Evolutionary conservation across 2,329 filamentous ascomycete species (phyloP), one percentile per base, ranked within the genome.

Genomic region (Claviceps fusiformis): DNA sequence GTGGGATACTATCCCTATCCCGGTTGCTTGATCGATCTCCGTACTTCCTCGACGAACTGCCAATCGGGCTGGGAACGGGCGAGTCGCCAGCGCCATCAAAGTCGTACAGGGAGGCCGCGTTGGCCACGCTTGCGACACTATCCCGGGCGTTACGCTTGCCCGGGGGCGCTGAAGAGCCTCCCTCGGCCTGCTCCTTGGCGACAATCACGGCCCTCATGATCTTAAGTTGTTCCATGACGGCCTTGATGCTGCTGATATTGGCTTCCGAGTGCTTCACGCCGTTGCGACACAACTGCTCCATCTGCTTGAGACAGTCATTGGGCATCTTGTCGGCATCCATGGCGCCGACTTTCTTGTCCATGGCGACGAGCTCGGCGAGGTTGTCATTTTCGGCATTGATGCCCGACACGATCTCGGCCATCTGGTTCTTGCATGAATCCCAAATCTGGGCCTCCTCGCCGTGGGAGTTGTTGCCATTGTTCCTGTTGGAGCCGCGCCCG

Each of bases 1-100:
- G 73, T 0, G 79, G 77, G 15, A 77, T 72, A 56, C 78, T 81
- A 59, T 80, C 77, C 33, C 76, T 70, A 50, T 74, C 70, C 3
- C 68, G 66, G 35, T 73, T 71, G 58, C 68, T 74, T 58, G 55
- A 62, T 60, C 64, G 62, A 59, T 66, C 69, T 10, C 70, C 70
- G 41, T 68, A 65, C 53, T 72, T 72, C 46, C 66, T 62, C 51
- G 63, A 66, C 9, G 67, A 65, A 53, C 60, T 64, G 39, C 65
- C 69, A 24, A 72, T 67, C 10, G 72, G 71, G 57, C 73, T 75
- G 3, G 73, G 73, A 5, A 75, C 69, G 4, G 74, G 72, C 8
- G 71, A 75, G 57, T 77, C 73, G 19, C 70, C 72, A 33, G 68
- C 68, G 3, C 67, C 71, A 41, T 75, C 73, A 59, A 77, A 74